Conservation (phyloP, 192 early-diverging fungal genomes). For the Linnemannia zychae region DNA sequence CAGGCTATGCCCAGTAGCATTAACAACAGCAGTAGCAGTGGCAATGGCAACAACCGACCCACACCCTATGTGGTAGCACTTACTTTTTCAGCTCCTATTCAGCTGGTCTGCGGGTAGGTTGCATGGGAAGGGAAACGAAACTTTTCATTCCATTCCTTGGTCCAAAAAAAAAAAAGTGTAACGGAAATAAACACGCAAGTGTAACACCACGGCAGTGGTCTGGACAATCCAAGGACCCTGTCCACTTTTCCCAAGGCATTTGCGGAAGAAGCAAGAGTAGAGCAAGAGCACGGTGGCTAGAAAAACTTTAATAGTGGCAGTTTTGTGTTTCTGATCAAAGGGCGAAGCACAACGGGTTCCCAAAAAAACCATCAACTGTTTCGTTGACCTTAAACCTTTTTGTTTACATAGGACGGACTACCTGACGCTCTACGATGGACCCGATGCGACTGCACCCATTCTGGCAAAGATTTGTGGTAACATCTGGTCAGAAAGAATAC, state of each 20-base stretch:
- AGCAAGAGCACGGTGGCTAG: background rate
- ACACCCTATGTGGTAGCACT: slow-evolving; percentile 31
- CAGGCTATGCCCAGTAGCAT: slow-evolving; percentile 13
- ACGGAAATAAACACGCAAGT: background rate
- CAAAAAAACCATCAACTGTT: background rate
- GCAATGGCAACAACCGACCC: background rate
- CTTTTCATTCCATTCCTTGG: background rate
- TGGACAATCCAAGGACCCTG: background rate
- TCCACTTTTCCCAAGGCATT: background rate
- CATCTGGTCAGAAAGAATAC: slow-evolving; percentile 6
- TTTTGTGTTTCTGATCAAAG: background rate
- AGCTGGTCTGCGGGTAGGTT: slow-evolving; percentile 49
- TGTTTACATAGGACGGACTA: slow-evolving; percentile 38
- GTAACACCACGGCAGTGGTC: background rate
- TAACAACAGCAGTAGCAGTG: background rate
- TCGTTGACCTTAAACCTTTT: background rate
- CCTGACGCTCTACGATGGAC: slow-evolving; percentile 50
- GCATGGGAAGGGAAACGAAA: background rate
- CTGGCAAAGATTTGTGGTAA: slow-evolving; percentile 48
- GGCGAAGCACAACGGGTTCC: background rate
- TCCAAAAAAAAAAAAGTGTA: background rate
- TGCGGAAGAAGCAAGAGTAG: background rate
- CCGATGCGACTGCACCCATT: slow-evolving; percentile 33
- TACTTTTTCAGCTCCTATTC: slow-evolving; percentile 37
- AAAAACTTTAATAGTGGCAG: background rate